Conservation (phyloP, 768 basidiomycete genomes). For the Cystobasidiopsis lactophilus region DNA sequence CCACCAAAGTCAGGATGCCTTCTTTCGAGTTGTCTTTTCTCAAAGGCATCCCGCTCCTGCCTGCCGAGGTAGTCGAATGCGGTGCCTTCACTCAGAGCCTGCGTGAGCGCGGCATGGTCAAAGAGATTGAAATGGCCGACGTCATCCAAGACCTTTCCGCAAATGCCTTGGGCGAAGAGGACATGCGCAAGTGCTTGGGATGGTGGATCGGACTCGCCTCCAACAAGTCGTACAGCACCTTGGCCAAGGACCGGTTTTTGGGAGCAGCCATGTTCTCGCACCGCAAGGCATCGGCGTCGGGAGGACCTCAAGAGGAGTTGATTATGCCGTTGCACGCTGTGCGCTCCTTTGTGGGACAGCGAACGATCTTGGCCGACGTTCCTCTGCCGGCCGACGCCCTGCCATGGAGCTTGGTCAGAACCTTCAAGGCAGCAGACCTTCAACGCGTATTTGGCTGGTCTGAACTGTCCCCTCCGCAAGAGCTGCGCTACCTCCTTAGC, state of each 20-base stretch:
- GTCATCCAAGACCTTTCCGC: slow-evolving; percentile 53
- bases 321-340: slow-evolving; percentile 50
- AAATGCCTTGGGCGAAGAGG: slow-evolving; percentile 44
- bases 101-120: slow-evolving; percentile 42
- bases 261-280: slow-evolving; percentile 41
- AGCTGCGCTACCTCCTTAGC: slow-evolving; percentile 41
- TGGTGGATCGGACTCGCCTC: slow-evolving; percentile 52
- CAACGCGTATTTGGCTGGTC: slow-evolving; percentile 45
- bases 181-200: slow-evolving; percentile 58
- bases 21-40: slow-evolving; percentile 56
- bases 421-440: slow-evolving; percentile 36
- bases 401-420: slow-evolving; percentile 41
- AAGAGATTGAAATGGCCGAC: slow-evolving; percentile 55
- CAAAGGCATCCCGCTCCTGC: slow-evolving; percentile 51
- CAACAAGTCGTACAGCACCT: slow-evolving; percentile 22
- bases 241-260: slow-evolving; percentile 39
- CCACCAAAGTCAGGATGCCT: slow-evolving; percentile 47
- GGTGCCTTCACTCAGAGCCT: slow-evolving; percentile 40
- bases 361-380: slow-evolving; percentile 45
- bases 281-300: slow-evolving; percentile 13
- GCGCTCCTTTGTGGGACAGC: slow-evolving; percentile 46
- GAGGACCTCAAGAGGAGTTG: slow-evolving; percentile 25
- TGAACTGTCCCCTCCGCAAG: slow-evolving; percentile 52
- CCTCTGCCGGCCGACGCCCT: slow-evolving; percentile 55
- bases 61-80: slow-evolving; percentile 38